Percentiles rank a stretch among this genome's conserved stretches.
Evolutionary conservation across 495 filamentous ascomycete species (phyloP).

Genomic region (Penicillium odoratum): DNA sequence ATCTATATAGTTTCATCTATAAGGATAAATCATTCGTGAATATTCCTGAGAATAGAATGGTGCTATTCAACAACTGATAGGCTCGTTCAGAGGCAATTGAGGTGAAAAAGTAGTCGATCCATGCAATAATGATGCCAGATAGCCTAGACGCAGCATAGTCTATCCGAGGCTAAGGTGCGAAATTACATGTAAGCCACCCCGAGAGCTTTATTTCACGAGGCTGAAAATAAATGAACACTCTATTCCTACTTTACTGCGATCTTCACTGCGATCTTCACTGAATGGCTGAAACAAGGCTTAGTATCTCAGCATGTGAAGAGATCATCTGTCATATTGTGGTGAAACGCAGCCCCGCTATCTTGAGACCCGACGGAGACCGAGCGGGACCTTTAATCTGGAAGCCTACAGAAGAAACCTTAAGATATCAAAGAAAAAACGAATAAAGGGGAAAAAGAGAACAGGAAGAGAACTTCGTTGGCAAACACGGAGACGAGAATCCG

Average conservation of each 20-base stretch:
- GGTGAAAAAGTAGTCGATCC: neutral
- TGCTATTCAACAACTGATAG: neutral
- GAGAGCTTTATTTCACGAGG: constrained; percentile 16
- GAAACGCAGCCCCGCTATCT: constrained; percentile 17
- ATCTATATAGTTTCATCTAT: neutral
- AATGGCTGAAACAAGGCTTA: neutral
- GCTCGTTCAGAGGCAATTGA: neutral
- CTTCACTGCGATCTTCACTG: neutral
- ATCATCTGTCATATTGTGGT: constrained; percentile 8
- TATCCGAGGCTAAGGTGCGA: constrained; percentile 2
- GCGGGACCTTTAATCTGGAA: constrained; percentile 12
- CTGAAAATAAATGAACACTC: constrained; percentile 1
- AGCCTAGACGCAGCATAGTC: neutral
- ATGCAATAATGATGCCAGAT: neutral
- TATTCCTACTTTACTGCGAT: neutral
- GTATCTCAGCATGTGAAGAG: constrained; percentile 16
- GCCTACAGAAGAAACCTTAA: constrained; percentile 2
- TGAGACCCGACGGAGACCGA: constrained; percentile 29
- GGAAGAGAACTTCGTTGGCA: neutral
- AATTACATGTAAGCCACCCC: constrained; percentile 17
- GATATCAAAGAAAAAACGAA: neutral
- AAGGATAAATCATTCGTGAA: neutral
- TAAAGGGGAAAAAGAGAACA: neutral
- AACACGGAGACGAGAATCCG: neutral
- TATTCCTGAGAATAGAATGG: neutral